Evolutionary conservation across 176 grass and related monocot genomes (phyloP), one percentile per base, ranked within the genome.

Genomic region (Eleusine coracana): DNA sequence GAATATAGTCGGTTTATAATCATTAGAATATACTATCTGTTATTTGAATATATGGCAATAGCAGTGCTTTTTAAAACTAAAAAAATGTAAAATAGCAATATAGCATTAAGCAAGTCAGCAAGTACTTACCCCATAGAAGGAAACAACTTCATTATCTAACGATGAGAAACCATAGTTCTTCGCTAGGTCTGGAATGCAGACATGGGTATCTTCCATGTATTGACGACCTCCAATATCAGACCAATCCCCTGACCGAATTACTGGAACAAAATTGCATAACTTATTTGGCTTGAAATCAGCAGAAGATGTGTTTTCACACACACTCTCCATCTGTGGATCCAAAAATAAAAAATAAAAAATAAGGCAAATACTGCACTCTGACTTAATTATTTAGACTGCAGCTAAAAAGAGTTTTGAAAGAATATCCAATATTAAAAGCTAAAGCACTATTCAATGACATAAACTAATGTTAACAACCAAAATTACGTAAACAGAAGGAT

Each of bases 181-280:
- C 23, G 96, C 88, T 76, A 98, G 45, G 71, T 98, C 93, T 21
- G 91, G 79, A 72, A 98, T 95, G 78, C 96, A 99, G 17, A 99
- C 85, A 56, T 94, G 91, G 11, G 91, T 75, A 80, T 99, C 96
- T 92, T 99, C 96, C 96, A 99, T 99, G 71, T 93, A 82, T 58
- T 80, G 68, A 18, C 96, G 91, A 44, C 56, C 49, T 64, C 96
- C 96, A 55, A 99, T 96, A 80, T 99, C 80, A 66, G 89, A 93
- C 87, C 93, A 99, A 44, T 90, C 93, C 8, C 96, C 96, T 27
- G 91, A 92, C 31, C 96, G 80, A 37, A 96, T 75, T 21, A 23
- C 84, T 52, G 93, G 96, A 23, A 86, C 23, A 21, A 96, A 99
- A 86, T 87, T 80, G 12, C 27, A 68, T 25, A 88, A 49, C 59